Percentiles rank a stretch among this genome's conserved stretches.
These are phyloP conservation scores for Naegleria lovaniensis DNA, from an alignment of 208 protist genomes.

Conservation along the genomic window DNA sequence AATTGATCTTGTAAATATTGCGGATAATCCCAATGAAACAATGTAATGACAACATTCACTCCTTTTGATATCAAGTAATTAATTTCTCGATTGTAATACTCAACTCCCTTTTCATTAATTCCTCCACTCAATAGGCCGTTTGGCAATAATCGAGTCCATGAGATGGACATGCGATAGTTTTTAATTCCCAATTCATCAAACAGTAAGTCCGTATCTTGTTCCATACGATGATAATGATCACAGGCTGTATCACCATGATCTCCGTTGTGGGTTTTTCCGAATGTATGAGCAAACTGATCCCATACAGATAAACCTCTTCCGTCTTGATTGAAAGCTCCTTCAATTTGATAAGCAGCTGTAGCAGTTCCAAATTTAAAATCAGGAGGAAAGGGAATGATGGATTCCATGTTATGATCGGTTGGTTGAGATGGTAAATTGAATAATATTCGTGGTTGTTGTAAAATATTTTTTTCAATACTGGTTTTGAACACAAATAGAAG, in stretches of 20 bases:
- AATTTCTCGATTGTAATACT: conserved; percentile 1
- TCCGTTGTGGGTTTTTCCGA: conserved; percentile 7
- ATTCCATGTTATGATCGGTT: too few species aligned
- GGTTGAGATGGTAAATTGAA: too few species aligned
- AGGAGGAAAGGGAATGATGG: too few species aligned
- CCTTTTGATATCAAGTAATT: not conserved
- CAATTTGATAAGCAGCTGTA: not conserved
- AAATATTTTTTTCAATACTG: too few species aligned
- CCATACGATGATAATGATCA: conserved; percentile 21
- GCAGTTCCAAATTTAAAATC: not conserved
- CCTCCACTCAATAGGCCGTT: not conserved
- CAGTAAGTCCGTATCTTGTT: conserved; percentile 21
- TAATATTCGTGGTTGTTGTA: too few species aligned
- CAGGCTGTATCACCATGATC: conserved; percentile 29
- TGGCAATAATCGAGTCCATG: conserved; percentile 27
- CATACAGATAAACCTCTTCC: conserved; percentile 25
- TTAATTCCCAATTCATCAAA: not conserved
- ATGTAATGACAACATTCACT: not conserved
- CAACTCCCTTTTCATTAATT: not conserved
- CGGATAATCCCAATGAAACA: conserved; percentile 32
- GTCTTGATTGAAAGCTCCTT: conserved; percentile 20
- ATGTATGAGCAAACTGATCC: conserved; percentile 21
- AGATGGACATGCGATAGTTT: too few species aligned
- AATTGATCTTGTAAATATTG: not conserved
- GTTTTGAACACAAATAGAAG: too few species aligned